Conservation (phyloP, 768 basidiomycete genomes). For the Roridomyces roridus region DNA sequence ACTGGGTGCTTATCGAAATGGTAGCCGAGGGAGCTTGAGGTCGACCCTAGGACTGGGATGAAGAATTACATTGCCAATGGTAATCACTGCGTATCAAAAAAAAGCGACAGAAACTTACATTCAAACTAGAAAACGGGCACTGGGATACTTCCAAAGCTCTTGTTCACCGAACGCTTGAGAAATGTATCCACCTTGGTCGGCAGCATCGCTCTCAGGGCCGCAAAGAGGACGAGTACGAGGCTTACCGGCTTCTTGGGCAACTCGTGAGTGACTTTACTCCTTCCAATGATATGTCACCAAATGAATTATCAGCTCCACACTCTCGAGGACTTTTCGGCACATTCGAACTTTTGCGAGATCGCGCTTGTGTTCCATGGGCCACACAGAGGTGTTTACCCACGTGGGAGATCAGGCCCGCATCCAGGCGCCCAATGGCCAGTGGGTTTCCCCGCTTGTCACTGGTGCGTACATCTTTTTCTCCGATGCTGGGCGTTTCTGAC, state of each 20-base stretch:
- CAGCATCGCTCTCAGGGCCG: conserved; percentile 59
- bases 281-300: too few species aligned
- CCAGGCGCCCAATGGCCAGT: conserved; percentile 73
- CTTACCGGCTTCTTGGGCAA: conserved; percentile 81
- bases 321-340: conserved; percentile 87
- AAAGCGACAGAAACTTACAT: neutral
- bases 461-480: conserved; percentile 42
- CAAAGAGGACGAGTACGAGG: conserved; percentile 78
- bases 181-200: conserved; percentile 82
- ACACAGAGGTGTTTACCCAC: conserved; percentile 81
- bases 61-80: conserved; percentile 95
- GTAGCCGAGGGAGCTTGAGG: conserved; percentile 82
- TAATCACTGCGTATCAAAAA: conserved; percentile 21
- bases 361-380: conserved; percentile 75
- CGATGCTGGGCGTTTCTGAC: neutral
- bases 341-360: conserved; percentile 91
- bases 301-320: conserved; percentile 73
- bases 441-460: conserved; percentile 84
- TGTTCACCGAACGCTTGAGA: conserved; percentile 73
- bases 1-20: neutral
- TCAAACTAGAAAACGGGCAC: conserved; percentile 58
- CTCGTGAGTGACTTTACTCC: conserved; percentile 47
- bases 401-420: conserved; percentile 83
- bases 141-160: conserved; percentile 92
- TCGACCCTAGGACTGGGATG: conserved; percentile 89